Evolutionary conservation across 192 early-diverging fungal genomes (phyloP).

Genomic region (Linnemannia elongata): DNA sequence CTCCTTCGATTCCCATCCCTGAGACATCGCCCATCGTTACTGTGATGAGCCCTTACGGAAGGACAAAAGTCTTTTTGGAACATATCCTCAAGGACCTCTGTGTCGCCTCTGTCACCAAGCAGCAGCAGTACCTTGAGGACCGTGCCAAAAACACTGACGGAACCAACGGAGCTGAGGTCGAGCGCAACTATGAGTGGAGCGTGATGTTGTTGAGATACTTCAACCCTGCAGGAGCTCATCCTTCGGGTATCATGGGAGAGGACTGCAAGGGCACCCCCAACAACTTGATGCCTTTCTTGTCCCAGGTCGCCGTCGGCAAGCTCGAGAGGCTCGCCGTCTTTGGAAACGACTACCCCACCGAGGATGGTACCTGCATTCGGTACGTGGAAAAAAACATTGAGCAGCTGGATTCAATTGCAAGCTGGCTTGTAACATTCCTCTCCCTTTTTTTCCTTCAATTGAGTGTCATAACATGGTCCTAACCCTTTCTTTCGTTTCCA

Average conservation of each 20-base stretch:
- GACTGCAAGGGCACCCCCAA: constrained; percentile 88
- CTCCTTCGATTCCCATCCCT: constrained; percentile 78
- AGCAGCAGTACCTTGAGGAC: constrained; percentile 37
- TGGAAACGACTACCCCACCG: constrained; percentile 93
- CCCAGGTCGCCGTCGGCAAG: constrained; percentile 89
- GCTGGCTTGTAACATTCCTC: background rate
- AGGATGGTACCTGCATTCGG: constrained; percentile 82
- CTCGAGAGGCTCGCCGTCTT: constrained; percentile 88
- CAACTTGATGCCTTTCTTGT: constrained; percentile 92
- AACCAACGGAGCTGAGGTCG: background rate
- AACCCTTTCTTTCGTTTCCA: background rate
- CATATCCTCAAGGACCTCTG: constrained; percentile 84
- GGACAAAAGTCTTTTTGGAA: constrained; percentile 96
- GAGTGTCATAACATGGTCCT: background rate
- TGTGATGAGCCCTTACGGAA: constrained; percentile 93
- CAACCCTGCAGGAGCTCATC: constrained; percentile 95
- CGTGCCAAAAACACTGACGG: background rate
- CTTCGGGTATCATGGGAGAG: constrained; percentile 92
- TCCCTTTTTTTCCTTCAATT: background rate
- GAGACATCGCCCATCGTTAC: constrained; percentile 79
- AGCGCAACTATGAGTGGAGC: constrained; percentile 69
- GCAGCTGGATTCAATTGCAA: background rate
- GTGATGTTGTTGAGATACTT: constrained; percentile 84
- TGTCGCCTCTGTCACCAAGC: constrained; percentile 52
- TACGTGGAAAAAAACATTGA: constrained; percentile 4